Evolutionary conservation across 1,284 basidiomycete genomes (phyloP), one percentile per base, ranked within the genome.

Genomic region (Leccinum glutinopallens): DNA sequence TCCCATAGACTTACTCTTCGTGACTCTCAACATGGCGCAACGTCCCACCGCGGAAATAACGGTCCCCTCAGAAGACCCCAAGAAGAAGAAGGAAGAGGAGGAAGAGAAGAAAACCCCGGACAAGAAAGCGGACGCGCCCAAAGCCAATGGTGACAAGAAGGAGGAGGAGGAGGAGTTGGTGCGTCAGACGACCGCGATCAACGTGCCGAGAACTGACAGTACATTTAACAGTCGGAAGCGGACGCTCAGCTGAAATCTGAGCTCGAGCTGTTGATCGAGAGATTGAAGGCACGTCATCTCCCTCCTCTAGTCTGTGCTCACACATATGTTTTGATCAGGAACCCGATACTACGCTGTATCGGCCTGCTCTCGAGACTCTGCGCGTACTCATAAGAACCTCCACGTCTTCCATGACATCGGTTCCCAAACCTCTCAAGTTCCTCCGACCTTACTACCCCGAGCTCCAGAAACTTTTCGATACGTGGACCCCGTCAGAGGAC

Each of bases 351-450:
- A 81, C 84, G 25, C 84, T 99, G 49, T 93, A 99, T 78, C 84
- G 90, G 29, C 92, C 97, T 33, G 96, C 97, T 19, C 85, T 99
- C 37, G 97, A 99, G 80, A 95, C 94, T 2, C 84, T 99, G 17
- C 87, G 97, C 63, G 97, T 93, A 25, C 83, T 99, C 49, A 99
- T 99, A 73, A 85, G 95, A 73, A 98, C 97, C 4, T 96, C 96
- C 25, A 99, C 97, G 4, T 97, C 94, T 22, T 98, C 96, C 7
- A 98, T 99, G 97, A 99, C 97, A n/a, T 97, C 94, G 15, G 97
- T 99, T 13, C 97, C 97, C 3, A 99, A 99, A 82, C 97, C 97
- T 41, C 87, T 99, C 68, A 99, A 99, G 80, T 99, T 99, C 81
- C 86, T 99, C 58, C 90, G 96, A 66, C 97, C 96, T 33, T 92